Conservation (phyloP, 73 alveolate genomes). For the Tetrahymena borealis region DNA sequence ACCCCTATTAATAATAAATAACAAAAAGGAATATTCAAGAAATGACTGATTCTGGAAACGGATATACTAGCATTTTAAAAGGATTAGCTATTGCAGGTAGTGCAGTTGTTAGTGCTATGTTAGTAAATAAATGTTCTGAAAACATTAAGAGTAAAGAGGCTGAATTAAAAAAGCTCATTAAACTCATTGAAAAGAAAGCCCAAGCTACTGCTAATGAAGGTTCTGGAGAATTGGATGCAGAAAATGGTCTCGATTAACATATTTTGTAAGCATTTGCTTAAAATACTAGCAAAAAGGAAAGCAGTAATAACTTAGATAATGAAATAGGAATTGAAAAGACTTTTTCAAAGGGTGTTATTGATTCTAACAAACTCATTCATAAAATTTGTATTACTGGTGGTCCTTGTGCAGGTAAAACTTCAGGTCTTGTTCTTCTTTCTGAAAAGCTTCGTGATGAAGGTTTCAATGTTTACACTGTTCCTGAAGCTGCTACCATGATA, state of each 20-base stretch:
- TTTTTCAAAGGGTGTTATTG: neutral
- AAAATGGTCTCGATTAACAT: neutral
- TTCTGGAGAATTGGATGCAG: neutral
- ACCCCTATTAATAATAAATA: neutral
- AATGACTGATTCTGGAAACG: neutral
- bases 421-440: conserved; percentile 48
- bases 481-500: conserved; percentile 72
- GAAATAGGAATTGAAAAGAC: neutral
- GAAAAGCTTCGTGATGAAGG: conserved; percentile 53
- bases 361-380: neutral
- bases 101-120: neutral
- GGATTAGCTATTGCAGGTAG: neutral
- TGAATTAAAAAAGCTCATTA: neutral
- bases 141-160: neutral
- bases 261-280: neutral
- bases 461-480: conserved; percentile 52
- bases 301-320: neutral
- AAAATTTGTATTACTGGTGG: conserved; percentile 70
- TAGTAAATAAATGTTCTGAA: neutral
- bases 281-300: neutral
- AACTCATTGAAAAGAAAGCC: neutral
- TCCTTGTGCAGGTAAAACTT: conserved; percentile 83
- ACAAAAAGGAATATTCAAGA: neutral
- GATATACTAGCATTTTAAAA: neutral
- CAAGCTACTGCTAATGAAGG: neutral